Conservation (phyloP, 2,329 filamentous ascomycete species). For the Diaporthe aspalathi region DNA sequence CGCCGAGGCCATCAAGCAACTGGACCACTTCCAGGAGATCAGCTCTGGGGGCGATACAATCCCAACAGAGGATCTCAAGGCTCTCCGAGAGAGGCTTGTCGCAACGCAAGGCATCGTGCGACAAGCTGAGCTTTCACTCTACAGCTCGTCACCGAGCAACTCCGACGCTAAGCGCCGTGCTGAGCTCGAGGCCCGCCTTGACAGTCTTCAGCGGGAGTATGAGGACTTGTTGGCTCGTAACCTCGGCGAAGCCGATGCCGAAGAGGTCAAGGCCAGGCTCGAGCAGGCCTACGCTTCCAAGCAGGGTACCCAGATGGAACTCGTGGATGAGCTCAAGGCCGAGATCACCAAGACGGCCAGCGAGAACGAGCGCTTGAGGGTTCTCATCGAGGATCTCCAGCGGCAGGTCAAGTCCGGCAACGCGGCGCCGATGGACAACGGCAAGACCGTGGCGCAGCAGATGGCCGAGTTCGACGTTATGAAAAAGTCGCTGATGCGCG, state of each 20-base stretch:
- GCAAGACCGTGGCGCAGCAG: conserved; percentile 96
- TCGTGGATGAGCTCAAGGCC: conserved; percentile 80
- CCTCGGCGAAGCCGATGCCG: conserved; percentile 80
- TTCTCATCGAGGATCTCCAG: conserved; percentile 83
- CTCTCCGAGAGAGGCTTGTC: conserved; percentile 80
- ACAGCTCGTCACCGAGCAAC: conserved; percentile 73
- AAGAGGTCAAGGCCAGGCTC: conserved; percentile 84
- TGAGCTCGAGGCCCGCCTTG: conserved; percentile 81
- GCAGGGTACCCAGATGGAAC: conserved; percentile 77
- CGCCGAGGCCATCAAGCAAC: conserved; percentile 82
- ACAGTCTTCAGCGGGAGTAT: conserved; percentile 82
- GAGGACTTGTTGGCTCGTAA: conserved; percentile 85
- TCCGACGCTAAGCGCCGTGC: conserved; percentile 75
- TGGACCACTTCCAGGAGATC: conserved; percentile 82
- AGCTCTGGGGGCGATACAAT: conserved; percentile 82
- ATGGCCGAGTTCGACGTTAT: conserved; percentile 99
- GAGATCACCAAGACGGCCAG: conserved; percentile 82
- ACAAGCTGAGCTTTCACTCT: conserved; percentile 89
- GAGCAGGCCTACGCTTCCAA: conserved; percentile 82
- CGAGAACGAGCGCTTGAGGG: conserved; percentile 84
- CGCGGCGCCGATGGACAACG: conserved; percentile 74
- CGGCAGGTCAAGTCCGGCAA: conserved; percentile 74
- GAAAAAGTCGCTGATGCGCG: conserved; percentile 99
- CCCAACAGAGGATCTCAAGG: conserved; percentile 82
- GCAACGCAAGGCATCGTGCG: conserved; percentile 93